A percentile compares a stretch with the other conserved stretches of the same genome.
Conservation (phyloP, 371 early-diverging fungal genomes). For the Zopfochytrium polystomum region DNA sequence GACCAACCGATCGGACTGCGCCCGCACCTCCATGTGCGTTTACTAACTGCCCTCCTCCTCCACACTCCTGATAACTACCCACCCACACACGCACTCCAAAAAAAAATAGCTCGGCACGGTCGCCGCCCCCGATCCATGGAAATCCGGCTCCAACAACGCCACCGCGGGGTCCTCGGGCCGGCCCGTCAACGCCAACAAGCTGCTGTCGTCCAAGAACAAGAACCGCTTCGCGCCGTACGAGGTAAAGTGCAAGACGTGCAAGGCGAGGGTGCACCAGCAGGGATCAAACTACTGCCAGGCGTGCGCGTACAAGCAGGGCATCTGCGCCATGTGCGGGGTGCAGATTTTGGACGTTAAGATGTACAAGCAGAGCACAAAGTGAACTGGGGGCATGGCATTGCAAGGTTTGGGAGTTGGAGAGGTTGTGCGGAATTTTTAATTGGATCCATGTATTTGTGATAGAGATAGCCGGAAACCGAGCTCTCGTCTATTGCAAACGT, state of each 20-base stretch:
- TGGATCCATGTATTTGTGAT: too few relatives aligned
- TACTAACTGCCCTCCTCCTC: too few relatives aligned
- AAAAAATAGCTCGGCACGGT: conserved; percentile 43
- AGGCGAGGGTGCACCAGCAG: conserved; percentile 60
- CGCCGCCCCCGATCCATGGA: conserved; percentile 71
- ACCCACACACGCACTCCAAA: too few relatives aligned
- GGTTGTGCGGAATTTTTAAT: too few relatives aligned
- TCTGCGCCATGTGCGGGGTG: conserved; percentile 77
- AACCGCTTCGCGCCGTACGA: conserved; percentile 52
- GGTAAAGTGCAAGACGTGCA: conserved; percentile 64
- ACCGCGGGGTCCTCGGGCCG: conserved; percentile 41
- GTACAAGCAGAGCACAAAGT: conserved; percentile 54
- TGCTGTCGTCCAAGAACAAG: conserved; percentile 61
- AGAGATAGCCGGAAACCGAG: conserved; percentile 92
- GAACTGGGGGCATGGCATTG: too few relatives aligned
- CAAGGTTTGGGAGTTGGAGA: too few relatives aligned
- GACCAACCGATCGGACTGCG: too few relatives aligned
- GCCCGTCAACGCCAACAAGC: conserved; percentile 64
- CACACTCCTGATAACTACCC: too few relatives aligned
- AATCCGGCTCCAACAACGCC: conserved; percentile 35
- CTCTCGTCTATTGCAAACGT: conserved; percentile 92
- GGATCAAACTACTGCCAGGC: conserved; percentile 69
- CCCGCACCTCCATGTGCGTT: too few relatives aligned
- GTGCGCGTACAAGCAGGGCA: conserved; percentile 67
- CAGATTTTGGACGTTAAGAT: conserved; percentile 61